phyloP scores from a whole-genome alignment of 73 alveolate genomes.

The Stentor roeselii region DNA sequence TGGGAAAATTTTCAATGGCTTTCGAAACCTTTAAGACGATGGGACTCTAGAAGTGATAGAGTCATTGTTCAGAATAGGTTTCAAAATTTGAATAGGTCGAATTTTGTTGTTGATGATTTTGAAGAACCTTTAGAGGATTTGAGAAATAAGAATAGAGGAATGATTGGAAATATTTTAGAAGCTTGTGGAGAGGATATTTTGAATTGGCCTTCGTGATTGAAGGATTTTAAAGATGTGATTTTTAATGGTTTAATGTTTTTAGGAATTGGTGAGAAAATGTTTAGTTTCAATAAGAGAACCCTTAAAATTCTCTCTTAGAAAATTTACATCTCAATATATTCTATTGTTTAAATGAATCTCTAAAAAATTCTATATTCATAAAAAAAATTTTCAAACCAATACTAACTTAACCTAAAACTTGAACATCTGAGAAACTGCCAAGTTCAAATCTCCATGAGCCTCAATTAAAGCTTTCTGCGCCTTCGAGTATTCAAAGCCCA shows the following conservation, averaged over 20 bases:
- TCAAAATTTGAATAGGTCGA: background rate
- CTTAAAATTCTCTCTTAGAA: too few species aligned
- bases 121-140: background rate
- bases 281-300: too few species aligned
- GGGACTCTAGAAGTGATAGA: background rate
- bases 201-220: background rate
- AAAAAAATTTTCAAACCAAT: too few species aligned
- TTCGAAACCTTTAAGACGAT: background rate
- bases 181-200: background rate
- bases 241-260: too few species aligned
- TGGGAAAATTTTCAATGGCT: background rate
- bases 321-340: too few species aligned
- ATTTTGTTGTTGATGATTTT: background rate
- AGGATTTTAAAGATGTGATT: too few species aligned
- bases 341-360: too few species aligned
- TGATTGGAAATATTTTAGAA: background rate
- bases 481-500: conserved; percentile 5
- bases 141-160: background rate
- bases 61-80: background rate
- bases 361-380: too few species aligned
- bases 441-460: conserved; percentile 6
- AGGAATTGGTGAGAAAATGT: too few species aligned
- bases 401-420: background rate
- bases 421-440: conserved; percentile 25
- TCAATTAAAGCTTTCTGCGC: background rate